Conservation (phyloP, 139 green algal species). For the Trebouxia sp. region DNA sequence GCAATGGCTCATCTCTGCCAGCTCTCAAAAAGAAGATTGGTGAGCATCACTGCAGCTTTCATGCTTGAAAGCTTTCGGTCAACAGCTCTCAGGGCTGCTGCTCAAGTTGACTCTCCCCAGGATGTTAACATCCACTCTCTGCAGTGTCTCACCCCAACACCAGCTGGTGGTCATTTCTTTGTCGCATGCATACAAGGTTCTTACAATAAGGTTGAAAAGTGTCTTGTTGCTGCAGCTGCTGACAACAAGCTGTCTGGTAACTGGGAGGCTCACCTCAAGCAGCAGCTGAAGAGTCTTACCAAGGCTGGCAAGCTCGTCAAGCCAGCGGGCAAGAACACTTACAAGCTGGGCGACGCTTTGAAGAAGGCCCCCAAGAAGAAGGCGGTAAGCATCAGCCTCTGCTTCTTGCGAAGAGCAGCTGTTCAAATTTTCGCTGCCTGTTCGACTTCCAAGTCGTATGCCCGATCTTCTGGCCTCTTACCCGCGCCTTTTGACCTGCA, state of each 20-base stretch:
- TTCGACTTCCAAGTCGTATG: background rate
- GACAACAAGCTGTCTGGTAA: slow-evolving; percentile 13
- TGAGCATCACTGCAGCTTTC: background rate
- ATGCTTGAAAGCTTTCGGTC: too few species aligned
- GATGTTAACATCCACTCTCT: slow-evolving; percentile 20
- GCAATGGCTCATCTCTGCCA: slow-evolving; percentile 40
- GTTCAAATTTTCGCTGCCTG: too few species aligned
- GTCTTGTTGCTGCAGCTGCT: background rate
- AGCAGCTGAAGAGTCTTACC: slow-evolving; percentile 54
- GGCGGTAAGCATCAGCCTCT: background rate
- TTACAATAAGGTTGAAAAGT: too few species aligned
- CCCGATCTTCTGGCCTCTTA: background rate
- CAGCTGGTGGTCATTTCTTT: too few species aligned
- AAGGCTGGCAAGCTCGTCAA: slow-evolving; percentile 68
- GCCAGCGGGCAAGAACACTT: slow-evolving; percentile 63
- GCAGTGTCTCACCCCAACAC: too few species aligned
- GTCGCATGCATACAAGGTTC: too few species aligned
- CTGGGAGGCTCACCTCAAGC: slow-evolving; percentile 63
- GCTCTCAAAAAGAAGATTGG: slow-evolving; percentile 50
- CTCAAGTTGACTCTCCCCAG: background rate
- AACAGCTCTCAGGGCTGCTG: too few species aligned
- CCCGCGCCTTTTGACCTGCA: background rate
- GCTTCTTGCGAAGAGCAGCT: too few species aligned
- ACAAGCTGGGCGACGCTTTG: slow-evolving; percentile 66
- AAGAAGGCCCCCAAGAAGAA: slow-evolving; percentile 51